Evolutionary conservation across 225 moss, liverwort and hornwort genomes (phyloP).

Genomic region (Asterella californica): DNA sequence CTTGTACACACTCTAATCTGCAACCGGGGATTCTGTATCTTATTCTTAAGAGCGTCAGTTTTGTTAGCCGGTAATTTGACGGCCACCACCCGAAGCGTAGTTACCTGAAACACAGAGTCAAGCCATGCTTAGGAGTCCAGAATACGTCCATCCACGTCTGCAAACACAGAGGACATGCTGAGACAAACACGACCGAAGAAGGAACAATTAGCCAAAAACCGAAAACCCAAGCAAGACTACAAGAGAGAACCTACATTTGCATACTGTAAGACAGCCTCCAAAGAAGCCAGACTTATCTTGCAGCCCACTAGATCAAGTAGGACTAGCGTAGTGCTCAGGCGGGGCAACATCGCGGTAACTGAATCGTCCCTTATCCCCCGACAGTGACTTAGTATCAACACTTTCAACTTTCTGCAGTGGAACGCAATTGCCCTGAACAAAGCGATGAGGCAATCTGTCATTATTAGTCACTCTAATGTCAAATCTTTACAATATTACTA

Average conservation of each 20-base stretch:
- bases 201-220: not conserved
- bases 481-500: too few relatives aligned
- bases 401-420: slow-evolving; percentile 73
- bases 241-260: slow-evolving; percentile 11
- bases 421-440: slow-evolving; percentile 76
- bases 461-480: not conserved
- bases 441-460: not conserved
- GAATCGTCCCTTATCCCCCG: slow-evolving; percentile 53
- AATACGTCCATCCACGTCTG: not conserved
- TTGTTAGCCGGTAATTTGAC: slow-evolving; percentile 18
- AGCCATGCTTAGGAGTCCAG: not conserved
- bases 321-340: slow-evolving; percentile 58
- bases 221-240: not conserved
- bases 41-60: not conserved
- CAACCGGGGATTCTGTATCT: slow-evolving; percentile 18
- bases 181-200: not conserved
- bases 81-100: slow-evolving; percentile 33
- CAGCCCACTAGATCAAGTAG: slow-evolving; percentile 72
- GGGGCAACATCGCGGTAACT: slow-evolving; percentile 51
- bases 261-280: slow-evolving; percentile 43
- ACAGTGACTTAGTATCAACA: slow-evolving; percentile 67
- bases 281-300: slow-evolving; percentile 48
- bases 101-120: slow-evolving; percentile 23
- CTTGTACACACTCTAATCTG: slow-evolving; percentile 17
- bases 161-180: not conserved